Percentiles rank a stretch among this genome's conserved stretches.
These are phyloP conservation scores for Chimonanthus salicifolius DNA, from an alignment of 164 flowering plant genomes.

Conservation along the genomic window DNA sequence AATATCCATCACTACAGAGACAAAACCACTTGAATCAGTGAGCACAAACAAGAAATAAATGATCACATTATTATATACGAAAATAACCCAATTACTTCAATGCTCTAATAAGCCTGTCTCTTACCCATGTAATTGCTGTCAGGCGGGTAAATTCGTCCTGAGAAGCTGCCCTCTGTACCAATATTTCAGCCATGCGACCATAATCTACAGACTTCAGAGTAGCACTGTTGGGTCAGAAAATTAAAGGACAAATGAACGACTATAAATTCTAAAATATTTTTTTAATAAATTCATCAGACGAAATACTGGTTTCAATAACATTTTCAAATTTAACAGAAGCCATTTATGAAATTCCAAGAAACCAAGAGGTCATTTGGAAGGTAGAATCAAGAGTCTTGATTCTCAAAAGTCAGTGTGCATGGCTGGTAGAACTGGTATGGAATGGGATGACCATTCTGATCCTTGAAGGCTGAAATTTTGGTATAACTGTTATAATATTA, in stretches of 20 bases:
- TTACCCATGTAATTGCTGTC: conserved; percentile 96
- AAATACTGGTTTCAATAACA: background rate
- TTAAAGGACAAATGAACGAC: conserved; percentile 5
- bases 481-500: no score
- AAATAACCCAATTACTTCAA: background rate
- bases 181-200: conserved; percentile 99
- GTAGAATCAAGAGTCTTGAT: no score
- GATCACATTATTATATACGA: background rate
- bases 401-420: no score
- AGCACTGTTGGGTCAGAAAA: conserved; percentile 59
- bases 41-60: background rate
- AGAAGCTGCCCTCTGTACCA: conserved; percentile 90
- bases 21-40: background rate
- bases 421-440: no score
- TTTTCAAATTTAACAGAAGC: background rate
- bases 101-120: conserved; percentile 8
- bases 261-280: background rate
- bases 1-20: background rate
- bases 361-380: no score
- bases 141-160: conserved; percentile 87
- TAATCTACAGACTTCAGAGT: conserved; percentile 98
- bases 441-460: no score
- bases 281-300: no score
- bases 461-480: no score
- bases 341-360: background rate